Base-by-base conservation (phyloP, 192 early-diverging fungal genomes). In the Dissophora globulifera region DNA sequence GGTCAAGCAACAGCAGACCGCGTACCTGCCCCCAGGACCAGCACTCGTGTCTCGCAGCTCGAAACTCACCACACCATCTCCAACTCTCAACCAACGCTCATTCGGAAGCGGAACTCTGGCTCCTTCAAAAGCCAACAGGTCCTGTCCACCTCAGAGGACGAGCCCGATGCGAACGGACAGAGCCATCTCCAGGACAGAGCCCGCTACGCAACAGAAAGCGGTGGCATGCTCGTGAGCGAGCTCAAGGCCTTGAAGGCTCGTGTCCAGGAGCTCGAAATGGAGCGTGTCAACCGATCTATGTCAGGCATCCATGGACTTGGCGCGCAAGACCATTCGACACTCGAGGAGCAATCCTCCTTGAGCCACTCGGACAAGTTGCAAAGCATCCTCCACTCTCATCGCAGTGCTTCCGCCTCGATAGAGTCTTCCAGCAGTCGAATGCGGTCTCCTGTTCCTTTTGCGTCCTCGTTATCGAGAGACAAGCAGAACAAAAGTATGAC, bases 181-280 rank as follows among this genome's bases (percentile, higher is more conserved):
- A 62, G 8, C 15, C 10, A 26, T 20, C 31, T 25, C 19, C 54
- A 51, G 10, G 72, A 62, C 26, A 49, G 52, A 23, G 8, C 62
- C n/a, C 62, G 58, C 23, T 47, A 50, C 35, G 47, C 58, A 20
- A 29, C 58, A 1, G 72, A 66, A 25, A 49, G 41, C 23, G 54
- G 69, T 22, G 63, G 50, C 2, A 19, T 62, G 13, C 20, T 76
- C 1, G 50, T 58, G 62, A 66, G 64, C 40, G 72, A 76, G 45
- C 50, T 76, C 62, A 76, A 67, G 40, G 62, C 72, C 9, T 45
- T 76, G 12, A 76, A 76, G 26, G 64, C 72, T 0, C 62, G 72
- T 1, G 64, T 76, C 3, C 63, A 76, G 19, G 72, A 76, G 29
- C 58, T 76, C 9, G 72, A 76, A 26, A 57, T 62, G 72, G 72